Conservation (phyloP, 148 eudicot genomes). For the Spergularia bocconei region DNA sequence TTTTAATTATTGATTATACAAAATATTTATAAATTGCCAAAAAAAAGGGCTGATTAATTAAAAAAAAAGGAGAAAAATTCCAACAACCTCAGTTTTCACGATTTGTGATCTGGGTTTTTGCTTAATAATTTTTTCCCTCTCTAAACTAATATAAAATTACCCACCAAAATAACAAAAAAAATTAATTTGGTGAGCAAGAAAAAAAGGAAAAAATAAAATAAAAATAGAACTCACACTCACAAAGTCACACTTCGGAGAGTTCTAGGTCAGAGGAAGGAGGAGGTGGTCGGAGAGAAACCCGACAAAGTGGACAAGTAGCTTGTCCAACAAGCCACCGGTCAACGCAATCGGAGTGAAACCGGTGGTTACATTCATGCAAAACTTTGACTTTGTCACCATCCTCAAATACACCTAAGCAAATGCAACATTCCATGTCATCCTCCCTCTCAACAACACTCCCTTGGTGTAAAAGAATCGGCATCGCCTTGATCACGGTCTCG, state of each 20-base stretch:
- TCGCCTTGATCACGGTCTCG: constrained; percentile 26
- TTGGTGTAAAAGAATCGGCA: constrained; percentile 47
- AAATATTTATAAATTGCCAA: neutral
- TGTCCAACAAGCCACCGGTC: constrained; percentile 64
- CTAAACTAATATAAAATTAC: neutral
- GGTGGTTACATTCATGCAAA: constrained; percentile 52
- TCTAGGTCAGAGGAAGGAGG: constrained; percentile 28
- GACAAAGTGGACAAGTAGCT: constrained; percentile 75
- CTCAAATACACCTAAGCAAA: constrained; percentile 60
- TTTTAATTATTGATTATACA: constrained; percentile 20
- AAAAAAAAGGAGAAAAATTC: neutral
- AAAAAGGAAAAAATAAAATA: constrained; percentile 1
- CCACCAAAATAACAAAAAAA: constrained; percentile 15
- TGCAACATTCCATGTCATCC: constrained; percentile 58
- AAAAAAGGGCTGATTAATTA: neutral
- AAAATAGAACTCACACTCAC: too few species aligned
- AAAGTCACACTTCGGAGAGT: neutral
- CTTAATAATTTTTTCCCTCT: constrained; percentile 13
- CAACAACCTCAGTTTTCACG: constrained; percentile 18
- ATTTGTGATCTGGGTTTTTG: constrained; percentile 20
- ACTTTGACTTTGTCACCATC: constrained; percentile 70
- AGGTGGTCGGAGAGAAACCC: constrained; percentile 47
- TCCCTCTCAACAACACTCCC: constrained; percentile 13
- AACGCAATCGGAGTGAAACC: constrained; percentile 71
- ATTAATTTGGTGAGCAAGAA: neutral